phyloP scores from a whole-genome alignment of 169 alveolate genomes.

The Plasmodium fragile region DNA sequence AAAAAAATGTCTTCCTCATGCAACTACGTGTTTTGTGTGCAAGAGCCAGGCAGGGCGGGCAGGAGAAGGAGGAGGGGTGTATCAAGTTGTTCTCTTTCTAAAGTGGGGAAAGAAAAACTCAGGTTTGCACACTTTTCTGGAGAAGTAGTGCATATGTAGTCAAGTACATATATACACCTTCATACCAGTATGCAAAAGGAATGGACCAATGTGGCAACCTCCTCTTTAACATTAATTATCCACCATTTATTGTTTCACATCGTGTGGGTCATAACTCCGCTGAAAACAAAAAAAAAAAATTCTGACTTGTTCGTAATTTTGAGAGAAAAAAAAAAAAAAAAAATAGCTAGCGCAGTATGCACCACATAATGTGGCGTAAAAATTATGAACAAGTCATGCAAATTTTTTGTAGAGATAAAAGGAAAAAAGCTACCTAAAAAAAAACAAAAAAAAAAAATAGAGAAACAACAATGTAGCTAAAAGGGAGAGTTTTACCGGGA shows the following conservation, averaged over 20 bases:
- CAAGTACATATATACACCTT: not conserved
- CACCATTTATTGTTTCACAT: not conserved
- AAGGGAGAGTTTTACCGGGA: not conserved
- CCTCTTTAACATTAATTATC: not conserved
- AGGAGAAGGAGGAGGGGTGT: not conserved
- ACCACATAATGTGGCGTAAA: not conserved
- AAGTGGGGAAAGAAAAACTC: not conserved
- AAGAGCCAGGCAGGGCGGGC: not conserved
- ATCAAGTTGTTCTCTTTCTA: not conserved
- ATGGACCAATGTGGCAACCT: not conserved
- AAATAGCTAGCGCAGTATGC: not conserved
- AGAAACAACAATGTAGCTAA: not conserved
- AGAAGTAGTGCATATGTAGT: not conserved
- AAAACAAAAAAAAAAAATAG: not conserved
- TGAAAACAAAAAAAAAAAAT: not conserved
- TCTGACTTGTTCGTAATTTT: not conserved
- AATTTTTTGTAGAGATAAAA: not conserved
- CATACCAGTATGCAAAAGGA: not conserved
- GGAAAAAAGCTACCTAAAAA: not conserved
- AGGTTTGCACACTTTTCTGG: not conserved
- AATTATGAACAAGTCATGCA: not conserved
- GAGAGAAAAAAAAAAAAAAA: not conserved
- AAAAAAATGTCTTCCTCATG: constrained; percentile 3
- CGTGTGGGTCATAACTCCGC: not conserved
- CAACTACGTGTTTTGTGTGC: not conserved